Evolutionary conservation across 257 asterid genomes (phyloP).

Genomic region (Catharanthus roseus): DNA sequence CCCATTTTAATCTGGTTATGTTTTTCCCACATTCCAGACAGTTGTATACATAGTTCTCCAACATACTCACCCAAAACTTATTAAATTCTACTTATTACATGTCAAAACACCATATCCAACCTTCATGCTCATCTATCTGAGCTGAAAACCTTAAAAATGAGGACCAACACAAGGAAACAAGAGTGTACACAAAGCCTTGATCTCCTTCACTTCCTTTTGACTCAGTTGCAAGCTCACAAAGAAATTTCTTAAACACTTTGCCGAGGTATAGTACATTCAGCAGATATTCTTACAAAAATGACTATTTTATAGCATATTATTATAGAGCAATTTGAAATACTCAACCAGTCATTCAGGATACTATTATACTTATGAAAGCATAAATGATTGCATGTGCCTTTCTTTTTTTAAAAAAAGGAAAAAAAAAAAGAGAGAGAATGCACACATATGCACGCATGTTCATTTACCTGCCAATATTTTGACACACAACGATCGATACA

Average conservation of each 20-base stretch:
- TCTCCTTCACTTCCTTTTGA: not conserved
- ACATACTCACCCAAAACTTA: not conserved
- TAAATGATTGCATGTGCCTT: not conserved
- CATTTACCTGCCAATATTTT: slow-evolving; percentile 68
- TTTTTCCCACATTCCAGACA: not conserved
- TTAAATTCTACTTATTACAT: not conserved
- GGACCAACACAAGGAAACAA: not conserved
- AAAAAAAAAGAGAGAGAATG: not conserved
- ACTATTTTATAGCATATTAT: not conserved
- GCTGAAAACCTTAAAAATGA: not conserved
- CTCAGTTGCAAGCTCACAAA: not conserved
- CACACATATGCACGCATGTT: not conserved
- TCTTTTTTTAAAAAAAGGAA: no score
- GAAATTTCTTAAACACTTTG: not conserved
- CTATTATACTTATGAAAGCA: not conserved
- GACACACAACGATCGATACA: slow-evolving; percentile 93
- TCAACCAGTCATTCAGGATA: not conserved
- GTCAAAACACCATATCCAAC: not conserved
- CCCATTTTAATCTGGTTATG: not conserved
- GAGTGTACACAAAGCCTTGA: not conserved
- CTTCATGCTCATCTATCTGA: not conserved
- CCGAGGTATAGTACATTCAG: not conserved
- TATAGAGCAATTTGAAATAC: not conserved
- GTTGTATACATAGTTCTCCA: not conserved
- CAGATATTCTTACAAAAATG: not conserved